Percentiles rank a stretch among this genome's conserved stretches.
Conservation (phyloP, 805 yeast species). For the Teunomyces lycoperdinae region DNA sequence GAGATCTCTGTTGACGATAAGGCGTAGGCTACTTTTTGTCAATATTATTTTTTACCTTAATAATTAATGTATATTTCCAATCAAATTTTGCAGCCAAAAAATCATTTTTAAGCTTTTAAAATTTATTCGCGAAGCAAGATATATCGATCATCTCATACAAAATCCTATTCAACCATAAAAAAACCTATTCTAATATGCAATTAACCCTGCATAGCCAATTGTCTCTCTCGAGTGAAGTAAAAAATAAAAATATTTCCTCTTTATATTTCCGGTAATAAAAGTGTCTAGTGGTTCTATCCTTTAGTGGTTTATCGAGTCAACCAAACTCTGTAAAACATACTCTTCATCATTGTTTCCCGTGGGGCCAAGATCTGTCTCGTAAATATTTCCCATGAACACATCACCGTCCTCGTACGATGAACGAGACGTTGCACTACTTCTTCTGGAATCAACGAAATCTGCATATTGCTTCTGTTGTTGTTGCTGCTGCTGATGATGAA, state of each 20-base stretch:
- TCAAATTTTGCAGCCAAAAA: not conserved
- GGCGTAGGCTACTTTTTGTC: not conserved
- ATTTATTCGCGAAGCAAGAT: not conserved
- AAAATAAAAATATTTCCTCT: not conserved
- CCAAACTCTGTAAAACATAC: constrained; percentile 39
- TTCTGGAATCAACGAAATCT: not conserved
- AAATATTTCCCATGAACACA: not conserved
- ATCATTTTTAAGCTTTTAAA: not conserved
- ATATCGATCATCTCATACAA: not conserved
- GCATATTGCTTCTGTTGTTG: no score
- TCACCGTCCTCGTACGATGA: not conserved
- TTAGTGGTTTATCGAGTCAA: constrained; percentile 39
- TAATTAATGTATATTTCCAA: not conserved
- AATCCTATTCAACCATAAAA: not conserved
- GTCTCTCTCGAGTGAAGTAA: not conserved
- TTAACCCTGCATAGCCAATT: not conserved
- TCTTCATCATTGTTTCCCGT: constrained; percentile 13
- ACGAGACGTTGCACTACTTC: constrained; percentile 2
- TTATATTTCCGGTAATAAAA: not conserved
- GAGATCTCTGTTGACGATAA: not conserved
- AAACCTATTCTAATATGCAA: not conserved
- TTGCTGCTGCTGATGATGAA: not conserved
- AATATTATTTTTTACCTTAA: not conserved
- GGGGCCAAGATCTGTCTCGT: constrained; percentile 1
- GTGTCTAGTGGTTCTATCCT: not conserved